Conservation (phyloP, 768 basidiomycete species). For the Lactarius tabidus region DNA sequence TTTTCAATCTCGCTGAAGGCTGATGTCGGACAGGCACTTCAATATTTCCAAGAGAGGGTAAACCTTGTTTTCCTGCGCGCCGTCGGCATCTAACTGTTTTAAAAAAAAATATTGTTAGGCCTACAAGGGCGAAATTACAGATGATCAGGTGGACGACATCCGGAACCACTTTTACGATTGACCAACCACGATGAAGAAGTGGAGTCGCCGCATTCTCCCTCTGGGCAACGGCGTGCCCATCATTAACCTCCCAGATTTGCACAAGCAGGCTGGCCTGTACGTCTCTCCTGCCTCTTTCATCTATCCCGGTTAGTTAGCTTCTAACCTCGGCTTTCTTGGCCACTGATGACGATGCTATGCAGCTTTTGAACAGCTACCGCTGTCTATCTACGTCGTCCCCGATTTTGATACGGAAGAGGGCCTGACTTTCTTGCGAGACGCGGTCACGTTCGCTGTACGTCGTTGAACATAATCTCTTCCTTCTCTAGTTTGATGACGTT, state of each 20-base stretch:
- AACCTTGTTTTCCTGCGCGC: background rate
- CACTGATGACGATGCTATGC: constrained; percentile 28
- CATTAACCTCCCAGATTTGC: constrained; percentile 52
- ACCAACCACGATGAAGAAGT: constrained; percentile 59
- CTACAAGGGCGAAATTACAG: no score
- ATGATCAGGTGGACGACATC: no score
- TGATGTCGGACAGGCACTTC: constrained; percentile 55
- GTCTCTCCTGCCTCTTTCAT: constrained; percentile 48
- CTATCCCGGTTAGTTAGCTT: constrained; percentile 51
- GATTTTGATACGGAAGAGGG: no score
- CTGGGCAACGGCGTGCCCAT: constrained; percentile 46
- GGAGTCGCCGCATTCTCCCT: constrained; percentile 77
- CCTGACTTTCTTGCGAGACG: constrained; percentile 60
- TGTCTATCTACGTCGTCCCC: constrained; percentile 66
- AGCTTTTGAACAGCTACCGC: constrained; percentile 31
- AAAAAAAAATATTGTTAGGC: no score
- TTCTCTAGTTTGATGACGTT: constrained; percentile 7
- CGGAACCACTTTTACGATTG: constrained; percentile 94
- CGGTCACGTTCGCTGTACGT: constrained; percentile 61
- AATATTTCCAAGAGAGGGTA: constrained; percentile 68
- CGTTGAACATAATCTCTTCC: background rate
- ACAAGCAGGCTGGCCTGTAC: constrained; percentile 44
- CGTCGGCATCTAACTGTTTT: no score
- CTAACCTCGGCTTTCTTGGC: background rate
- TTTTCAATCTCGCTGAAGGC: constrained; percentile 61